Percentiles rank a stretch among this genome's conserved stretches.
Conservation (phyloP, 1,284 basidiomycete genomes). For the Trametes hirsuta region DNA sequence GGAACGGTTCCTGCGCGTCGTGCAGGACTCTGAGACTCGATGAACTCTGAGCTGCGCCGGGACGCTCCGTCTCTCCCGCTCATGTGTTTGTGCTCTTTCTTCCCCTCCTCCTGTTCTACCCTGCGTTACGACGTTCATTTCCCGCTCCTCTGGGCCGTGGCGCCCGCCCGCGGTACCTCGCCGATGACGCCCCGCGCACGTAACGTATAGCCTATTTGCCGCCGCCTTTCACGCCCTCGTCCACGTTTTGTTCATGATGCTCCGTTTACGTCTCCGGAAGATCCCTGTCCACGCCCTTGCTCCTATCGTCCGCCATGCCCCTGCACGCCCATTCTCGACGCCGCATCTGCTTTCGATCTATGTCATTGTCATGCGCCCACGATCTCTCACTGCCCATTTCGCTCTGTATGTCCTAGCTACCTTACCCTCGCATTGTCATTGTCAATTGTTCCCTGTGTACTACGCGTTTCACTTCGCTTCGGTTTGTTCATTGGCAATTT, state of each 20-base stretch:
- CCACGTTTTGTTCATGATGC: constrained; percentile 3
- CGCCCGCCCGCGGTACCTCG: not conserved
- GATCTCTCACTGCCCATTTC: not conserved
- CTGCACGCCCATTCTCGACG: constrained; percentile 2
- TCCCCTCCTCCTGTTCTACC: constrained; percentile 10
- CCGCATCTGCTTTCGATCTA: constrained; percentile 19
- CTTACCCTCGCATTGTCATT: constrained; percentile 9
- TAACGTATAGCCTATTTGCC: constrained; percentile 25
- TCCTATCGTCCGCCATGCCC: not conserved
- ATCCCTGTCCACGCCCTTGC: not conserved
- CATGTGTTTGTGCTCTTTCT: constrained; percentile 4
- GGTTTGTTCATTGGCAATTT: not conserved
- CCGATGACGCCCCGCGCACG: constrained; percentile 11
- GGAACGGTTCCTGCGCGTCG: constrained; percentile 64
- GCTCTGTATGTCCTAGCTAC: constrained; percentile 24
- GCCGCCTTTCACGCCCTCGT: constrained; percentile 6
- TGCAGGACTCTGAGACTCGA: constrained; percentile 52
- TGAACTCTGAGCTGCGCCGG: constrained; percentile 31
- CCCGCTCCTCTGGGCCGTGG: constrained; percentile 9
- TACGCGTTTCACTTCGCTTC: not conserved
- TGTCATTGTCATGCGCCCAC: constrained; percentile 3
- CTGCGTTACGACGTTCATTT: constrained; percentile 13
- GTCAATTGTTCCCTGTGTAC: constrained; percentile 7
- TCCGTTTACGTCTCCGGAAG: not conserved
- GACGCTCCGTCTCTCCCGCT: not conserved